Evolutionary conservation across 768 basidiomycete genomes (phyloP).

Genomic region (Infundibulicybe gibba): DNA sequence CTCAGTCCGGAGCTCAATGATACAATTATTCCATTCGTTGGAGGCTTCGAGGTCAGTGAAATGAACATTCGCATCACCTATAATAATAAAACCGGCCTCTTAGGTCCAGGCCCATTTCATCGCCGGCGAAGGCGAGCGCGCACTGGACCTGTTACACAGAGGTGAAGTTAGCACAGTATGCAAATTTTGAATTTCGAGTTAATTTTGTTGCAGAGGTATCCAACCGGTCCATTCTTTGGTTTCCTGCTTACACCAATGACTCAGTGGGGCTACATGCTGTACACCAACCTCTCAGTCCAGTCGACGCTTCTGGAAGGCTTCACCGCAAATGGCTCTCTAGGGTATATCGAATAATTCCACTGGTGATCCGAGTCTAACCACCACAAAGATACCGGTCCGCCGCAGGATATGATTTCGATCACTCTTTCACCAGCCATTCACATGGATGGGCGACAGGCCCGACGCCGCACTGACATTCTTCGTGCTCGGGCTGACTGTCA

Average conservation of each 20-base stretch:
- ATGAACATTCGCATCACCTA: not conserved
- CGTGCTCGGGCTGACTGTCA: slow-evolving; percentile 39
- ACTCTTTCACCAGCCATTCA: slow-evolving; percentile 42
- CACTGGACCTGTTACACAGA: slow-evolving; percentile 39
- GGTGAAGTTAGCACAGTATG: slow-evolving; percentile 11
- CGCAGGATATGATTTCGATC: slow-evolving; percentile 42
- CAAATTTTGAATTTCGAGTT: too few relatives aligned
- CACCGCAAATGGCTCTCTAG: slow-evolving; percentile 42
- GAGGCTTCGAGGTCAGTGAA: slow-evolving; percentile 39
- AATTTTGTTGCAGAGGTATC: too few relatives aligned
- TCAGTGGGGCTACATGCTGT: slow-evolving; percentile 50
- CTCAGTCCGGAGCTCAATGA: slow-evolving; percentile 47
- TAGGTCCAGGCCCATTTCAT: slow-evolving; percentile 50
- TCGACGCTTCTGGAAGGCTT: slow-evolving; percentile 43
- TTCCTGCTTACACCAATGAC: too few relatives aligned
- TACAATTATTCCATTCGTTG: slow-evolving; percentile 50
- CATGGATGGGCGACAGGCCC: slow-evolving; percentile 50
- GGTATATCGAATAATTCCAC: slow-evolving; percentile 19
- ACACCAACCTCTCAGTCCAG: slow-evolving; percentile 35
- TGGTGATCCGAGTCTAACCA: not conserved
- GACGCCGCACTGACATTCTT: slow-evolving; percentile 44
- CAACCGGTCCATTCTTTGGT: too few relatives aligned
- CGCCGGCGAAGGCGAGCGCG: slow-evolving; percentile 39
- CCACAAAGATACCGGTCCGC: slow-evolving; percentile 34
- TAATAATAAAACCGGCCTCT: not conserved